phyloP scores from a whole-genome alignment of 2,329 filamentous ascomycete genomes.

The Cladosporium sp. region DNA sequence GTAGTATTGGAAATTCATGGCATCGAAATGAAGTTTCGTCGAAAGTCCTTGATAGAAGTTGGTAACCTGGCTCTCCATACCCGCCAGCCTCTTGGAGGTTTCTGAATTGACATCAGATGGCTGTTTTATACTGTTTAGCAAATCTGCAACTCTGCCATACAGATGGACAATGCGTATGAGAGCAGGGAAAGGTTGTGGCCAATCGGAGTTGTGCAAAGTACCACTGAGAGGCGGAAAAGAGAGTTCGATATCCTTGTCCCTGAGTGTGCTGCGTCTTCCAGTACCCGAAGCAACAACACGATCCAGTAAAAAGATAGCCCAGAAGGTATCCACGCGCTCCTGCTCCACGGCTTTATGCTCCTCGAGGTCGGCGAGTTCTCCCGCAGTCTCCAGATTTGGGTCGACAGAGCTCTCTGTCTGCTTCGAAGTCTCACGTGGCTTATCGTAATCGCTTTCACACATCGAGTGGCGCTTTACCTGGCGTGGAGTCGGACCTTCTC shows the following conservation, averaged over 20 bases:
- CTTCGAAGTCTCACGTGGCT: conserved; percentile 44
- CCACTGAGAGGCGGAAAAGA: conserved; percentile 62
- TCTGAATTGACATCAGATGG: conserved; percentile 73
- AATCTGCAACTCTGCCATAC: conserved; percentile 79
- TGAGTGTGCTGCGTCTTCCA: conserved; percentile 77
- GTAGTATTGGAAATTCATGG: conserved; percentile 81
- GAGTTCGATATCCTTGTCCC: conserved; percentile 82
- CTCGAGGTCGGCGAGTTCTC: conserved; percentile 35
- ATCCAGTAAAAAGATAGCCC: conserved; percentile 86
- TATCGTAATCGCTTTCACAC: conserved; percentile 29
- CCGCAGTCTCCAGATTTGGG: background rate
- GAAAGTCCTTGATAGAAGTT: conserved; percentile 73
- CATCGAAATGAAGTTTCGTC: conserved; percentile 75
- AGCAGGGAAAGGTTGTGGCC: conserved; percentile 76
- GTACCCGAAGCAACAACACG: conserved; percentile 85
- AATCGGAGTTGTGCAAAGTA: conserved; percentile 57
- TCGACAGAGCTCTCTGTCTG: conserved; percentile 42
- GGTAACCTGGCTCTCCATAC: conserved; percentile 81
- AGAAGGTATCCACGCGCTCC: conserved; percentile 83
- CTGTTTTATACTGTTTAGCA: conserved; percentile 77
- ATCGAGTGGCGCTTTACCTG: conserved; percentile 46
- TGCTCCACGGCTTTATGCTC: conserved; percentile 68
- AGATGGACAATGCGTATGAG: conserved; percentile 82
- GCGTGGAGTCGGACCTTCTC: conserved; percentile 57
- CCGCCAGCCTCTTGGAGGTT: conserved; percentile 67